Conservation (phyloP, 2,329 filamentous ascomycete species). For the Polychaeton citri region DNA sequence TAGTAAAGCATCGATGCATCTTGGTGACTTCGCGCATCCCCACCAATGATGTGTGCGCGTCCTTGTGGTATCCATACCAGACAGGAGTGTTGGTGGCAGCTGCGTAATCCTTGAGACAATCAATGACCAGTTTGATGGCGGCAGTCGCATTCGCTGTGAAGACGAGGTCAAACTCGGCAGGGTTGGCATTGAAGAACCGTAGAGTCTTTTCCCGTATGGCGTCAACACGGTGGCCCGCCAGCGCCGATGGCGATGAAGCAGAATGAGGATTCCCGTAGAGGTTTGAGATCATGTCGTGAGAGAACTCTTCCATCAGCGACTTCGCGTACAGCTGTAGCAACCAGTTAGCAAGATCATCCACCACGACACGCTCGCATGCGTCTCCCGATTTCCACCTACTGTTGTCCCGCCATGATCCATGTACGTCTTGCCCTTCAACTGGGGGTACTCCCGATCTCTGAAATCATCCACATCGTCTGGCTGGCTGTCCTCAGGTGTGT, state of each 20-base stretch:
- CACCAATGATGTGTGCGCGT: constrained; percentile 47
- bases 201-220: constrained; percentile 41
- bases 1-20: constrained; percentile 25
- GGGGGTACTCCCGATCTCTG: constrained; percentile 28
- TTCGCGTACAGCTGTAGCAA: constrained; percentile 42
- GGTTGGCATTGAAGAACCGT: constrained; percentile 45
- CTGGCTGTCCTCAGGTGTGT: constrained; percentile 17
- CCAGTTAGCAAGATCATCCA: constrained; percentile 10
- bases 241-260: constrained; percentile 44
- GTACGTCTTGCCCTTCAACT: constrained; percentile 31
- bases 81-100: constrained; percentile 32
- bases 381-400: constrained; percentile 11
- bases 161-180: constrained; percentile 46
- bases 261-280: constrained; percentile 61
- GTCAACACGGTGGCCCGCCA: constrained; percentile 45
- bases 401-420: constrained; percentile 29
- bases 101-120: constrained; percentile 43
- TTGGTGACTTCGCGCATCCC: constrained; percentile 22
- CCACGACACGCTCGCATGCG: too few relatives aligned
- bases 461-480: constrained; percentile 26
- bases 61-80: constrained; percentile 48
- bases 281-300: constrained; percentile 39
- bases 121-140: constrained; percentile 48
- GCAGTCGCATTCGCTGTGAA: constrained; percentile 51
- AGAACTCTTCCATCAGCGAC: constrained; percentile 44